These are phyloP conservation scores for Phytomonas francai DNA, from an alignment of 208 protist genomes.

Conservation along the genomic window DNA sequence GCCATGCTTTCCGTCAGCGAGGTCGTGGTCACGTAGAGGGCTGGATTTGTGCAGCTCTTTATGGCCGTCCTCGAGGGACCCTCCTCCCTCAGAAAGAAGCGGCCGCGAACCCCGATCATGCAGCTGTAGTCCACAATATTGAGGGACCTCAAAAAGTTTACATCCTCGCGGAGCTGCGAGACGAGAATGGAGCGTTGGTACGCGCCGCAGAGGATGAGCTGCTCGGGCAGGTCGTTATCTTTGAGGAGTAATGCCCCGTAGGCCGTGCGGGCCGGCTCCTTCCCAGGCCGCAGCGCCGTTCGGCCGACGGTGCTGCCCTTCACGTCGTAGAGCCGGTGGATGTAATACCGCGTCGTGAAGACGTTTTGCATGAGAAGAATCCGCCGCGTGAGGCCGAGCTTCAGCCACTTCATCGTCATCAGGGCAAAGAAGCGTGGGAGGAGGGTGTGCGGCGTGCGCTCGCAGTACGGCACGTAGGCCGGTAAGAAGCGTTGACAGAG, in stretches of 20 bases:
- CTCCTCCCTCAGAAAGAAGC: constrained; percentile 56
- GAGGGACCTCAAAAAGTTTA: constrained; percentile 59
- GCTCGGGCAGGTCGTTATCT: constrained; percentile 81
- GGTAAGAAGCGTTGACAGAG: constrained; percentile 58
- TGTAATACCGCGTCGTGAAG: constrained; percentile 81
- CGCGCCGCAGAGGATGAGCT: constrained; percentile 76
- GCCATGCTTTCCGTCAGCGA: not conserved
- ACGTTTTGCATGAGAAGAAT: constrained; percentile 94
- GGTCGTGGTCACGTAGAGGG: not conserved
- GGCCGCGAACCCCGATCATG: constrained; percentile 86
- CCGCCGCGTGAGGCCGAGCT: constrained; percentile 31
- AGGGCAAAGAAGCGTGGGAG: constrained; percentile 82
- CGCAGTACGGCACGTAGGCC: constrained; percentile 68
- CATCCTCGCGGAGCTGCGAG: constrained; percentile 80
- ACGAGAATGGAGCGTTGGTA: constrained; percentile 73
- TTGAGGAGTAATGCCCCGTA: constrained; percentile 81
- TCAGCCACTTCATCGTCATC: constrained; percentile 59
- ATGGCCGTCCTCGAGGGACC: constrained; percentile 56
- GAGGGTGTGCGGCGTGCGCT: constrained; percentile 79
- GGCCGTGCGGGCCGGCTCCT: constrained; percentile 51
- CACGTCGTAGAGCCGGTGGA: constrained; percentile 87
- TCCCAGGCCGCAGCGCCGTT: constrained; percentile 37
- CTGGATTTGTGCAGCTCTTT: not conserved
- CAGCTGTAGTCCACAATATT: constrained; percentile 91
- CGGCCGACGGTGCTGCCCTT: constrained; percentile 87